Conservation (phyloP, 1,284 basidiomycete genomes). For the Tilletia setariae region DNA sequence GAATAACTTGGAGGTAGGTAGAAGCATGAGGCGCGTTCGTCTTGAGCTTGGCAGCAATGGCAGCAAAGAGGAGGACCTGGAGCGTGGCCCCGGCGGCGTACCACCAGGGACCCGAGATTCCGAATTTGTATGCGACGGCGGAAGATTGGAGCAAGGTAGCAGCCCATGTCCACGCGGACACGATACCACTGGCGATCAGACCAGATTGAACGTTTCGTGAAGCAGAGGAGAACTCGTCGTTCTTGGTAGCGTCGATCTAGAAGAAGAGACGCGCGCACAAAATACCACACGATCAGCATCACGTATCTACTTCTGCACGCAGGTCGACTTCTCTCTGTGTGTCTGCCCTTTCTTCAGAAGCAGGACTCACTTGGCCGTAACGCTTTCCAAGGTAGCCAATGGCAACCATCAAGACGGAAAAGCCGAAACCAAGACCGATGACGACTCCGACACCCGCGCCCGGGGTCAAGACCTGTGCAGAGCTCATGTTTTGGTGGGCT, state of each 20-base stretch:
- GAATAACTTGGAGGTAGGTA: conserved; percentile 67
- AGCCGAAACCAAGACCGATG: conserved; percentile 45
- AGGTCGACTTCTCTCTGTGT: too few relatives aligned
- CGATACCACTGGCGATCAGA: conserved; percentile 82
- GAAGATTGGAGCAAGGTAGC: conserved; percentile 64
- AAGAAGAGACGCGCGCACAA: not conserved
- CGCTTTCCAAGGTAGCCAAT: conserved; percentile 45
- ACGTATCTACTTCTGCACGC: too few relatives aligned
- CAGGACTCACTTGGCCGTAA: conserved; percentile 31
- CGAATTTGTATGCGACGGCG: conserved; percentile 75
- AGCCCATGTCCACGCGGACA: conserved; percentile 58
- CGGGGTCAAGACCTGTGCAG: conserved; percentile 36
- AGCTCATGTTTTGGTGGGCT: conserved; percentile 3
- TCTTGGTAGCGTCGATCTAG: conserved; percentile 29
- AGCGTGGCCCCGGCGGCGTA: conserved; percentile 58
- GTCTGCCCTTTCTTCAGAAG: too few relatives aligned
- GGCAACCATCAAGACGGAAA: conserved; percentile 42
- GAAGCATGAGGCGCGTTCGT: conserved; percentile 64
- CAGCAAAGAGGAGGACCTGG: conserved; percentile 67
- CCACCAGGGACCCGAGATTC: conserved; percentile 51
- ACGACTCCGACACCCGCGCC: conserved; percentile 52
- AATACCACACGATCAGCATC: too few relatives aligned
- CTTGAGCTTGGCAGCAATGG: conserved; percentile 60
- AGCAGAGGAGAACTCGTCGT: conserved; percentile 50
- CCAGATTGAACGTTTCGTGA: conserved; percentile 66